Conservation (phyloP, 768 basidiomycete genomes). For the Boletales sp. region DNA sequence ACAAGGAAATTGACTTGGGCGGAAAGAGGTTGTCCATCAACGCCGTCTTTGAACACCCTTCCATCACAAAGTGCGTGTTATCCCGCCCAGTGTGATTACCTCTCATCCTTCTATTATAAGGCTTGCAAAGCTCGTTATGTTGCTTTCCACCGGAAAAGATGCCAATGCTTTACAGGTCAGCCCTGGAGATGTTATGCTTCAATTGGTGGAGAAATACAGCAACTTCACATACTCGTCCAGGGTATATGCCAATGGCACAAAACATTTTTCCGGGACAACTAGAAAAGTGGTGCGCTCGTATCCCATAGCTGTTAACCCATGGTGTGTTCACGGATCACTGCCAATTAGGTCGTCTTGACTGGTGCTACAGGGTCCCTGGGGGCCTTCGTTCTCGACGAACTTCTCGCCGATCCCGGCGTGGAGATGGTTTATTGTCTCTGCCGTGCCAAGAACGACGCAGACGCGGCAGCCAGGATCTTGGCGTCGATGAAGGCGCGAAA, state of each 20-base stretch:
- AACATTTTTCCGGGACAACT: slow-evolving; percentile 7
- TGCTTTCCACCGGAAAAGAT: slow-evolving; percentile 31
- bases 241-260: slow-evolving; percentile 2
- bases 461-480: slow-evolving; percentile 39
- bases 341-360: slow-evolving; percentile 29
- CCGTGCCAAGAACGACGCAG: slow-evolving; percentile 43
- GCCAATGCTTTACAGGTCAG: slow-evolving; percentile 15
- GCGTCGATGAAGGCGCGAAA: slow-evolving; percentile 39
- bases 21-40: slow-evolving; percentile 22
- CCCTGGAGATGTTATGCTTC: slow-evolving; percentile 39
- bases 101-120: slow-evolving; percentile 18
- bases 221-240: slow-evolving; percentile 6
- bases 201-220: slow-evolving; percentile 42
- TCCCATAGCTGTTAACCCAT: background rate
- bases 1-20: slow-evolving; percentile 15
- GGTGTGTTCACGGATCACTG: background rate
- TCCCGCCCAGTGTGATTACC: background rate
- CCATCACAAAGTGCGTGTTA: slow-evolving; percentile 33
- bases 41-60: slow-evolving; percentile 51
- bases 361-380: slow-evolving; percentile 36
- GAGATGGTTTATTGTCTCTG: slow-evolving; percentile 47
- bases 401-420: slow-evolving; percentile 36
- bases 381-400: slow-evolving; percentile 47
- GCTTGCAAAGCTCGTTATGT: slow-evolving; percentile 39
- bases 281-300: slow-evolving; percentile 14